These are phyloP conservation scores for Fusarium protoensiforme DNA, from an alignment of 2,329 filamentous ascomycete species.

Conservation along the genomic window DNA sequence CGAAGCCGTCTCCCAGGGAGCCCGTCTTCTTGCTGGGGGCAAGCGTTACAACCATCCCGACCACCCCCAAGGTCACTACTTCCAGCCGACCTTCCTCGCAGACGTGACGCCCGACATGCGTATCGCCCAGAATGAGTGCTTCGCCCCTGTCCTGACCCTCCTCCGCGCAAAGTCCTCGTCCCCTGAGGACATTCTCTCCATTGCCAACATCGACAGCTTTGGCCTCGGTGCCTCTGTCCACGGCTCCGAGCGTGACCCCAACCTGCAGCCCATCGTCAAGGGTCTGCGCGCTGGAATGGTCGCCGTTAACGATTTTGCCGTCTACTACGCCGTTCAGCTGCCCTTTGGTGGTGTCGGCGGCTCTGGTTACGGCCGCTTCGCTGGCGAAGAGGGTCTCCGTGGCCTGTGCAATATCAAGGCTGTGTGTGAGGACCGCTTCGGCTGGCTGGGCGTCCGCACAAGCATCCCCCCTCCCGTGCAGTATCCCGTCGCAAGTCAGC, in stretches of 20 bases:
- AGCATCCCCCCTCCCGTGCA: slow-evolving; percentile 82
- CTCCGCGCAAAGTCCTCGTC: slow-evolving; percentile 77
- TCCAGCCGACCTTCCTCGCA: slow-evolving; percentile 88
- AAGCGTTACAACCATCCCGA: slow-evolving; percentile 76
- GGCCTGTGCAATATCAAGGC: slow-evolving; percentile 89
- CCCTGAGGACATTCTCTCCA: slow-evolving; percentile 71
- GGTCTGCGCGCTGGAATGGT: slow-evolving; percentile 89
- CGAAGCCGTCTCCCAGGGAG: slow-evolving; percentile 82
- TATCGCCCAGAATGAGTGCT: slow-evolving; percentile 91
- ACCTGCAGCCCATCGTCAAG: slow-evolving; percentile 72
- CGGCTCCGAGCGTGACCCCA: slow-evolving; percentile 70
- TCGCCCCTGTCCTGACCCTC: slow-evolving; percentile 88
- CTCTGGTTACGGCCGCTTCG: slow-evolving; percentile 93
- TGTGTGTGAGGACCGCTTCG: slow-evolving; percentile 80
- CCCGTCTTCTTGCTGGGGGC: slow-evolving; percentile 84
- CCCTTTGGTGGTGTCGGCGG: slow-evolving; percentile 94
- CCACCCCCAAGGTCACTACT: slow-evolving; percentile 87
- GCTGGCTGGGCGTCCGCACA: slow-evolving; percentile 73
- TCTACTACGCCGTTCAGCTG: slow-evolving; percentile 91
- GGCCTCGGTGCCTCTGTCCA: slow-evolving; percentile 92
- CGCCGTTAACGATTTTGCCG: slow-evolving; percentile 93
- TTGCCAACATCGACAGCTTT: slow-evolving; percentile 88
- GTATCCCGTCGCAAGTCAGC: slow-evolving; percentile 79
- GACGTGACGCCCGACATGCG: slow-evolving; percentile 88
- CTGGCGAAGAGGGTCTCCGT: slow-evolving; percentile 86